These are phyloP conservation scores for Citrus maxima DNA, from an alignment of 345 rosid species.

Conservation along the genomic window DNA sequence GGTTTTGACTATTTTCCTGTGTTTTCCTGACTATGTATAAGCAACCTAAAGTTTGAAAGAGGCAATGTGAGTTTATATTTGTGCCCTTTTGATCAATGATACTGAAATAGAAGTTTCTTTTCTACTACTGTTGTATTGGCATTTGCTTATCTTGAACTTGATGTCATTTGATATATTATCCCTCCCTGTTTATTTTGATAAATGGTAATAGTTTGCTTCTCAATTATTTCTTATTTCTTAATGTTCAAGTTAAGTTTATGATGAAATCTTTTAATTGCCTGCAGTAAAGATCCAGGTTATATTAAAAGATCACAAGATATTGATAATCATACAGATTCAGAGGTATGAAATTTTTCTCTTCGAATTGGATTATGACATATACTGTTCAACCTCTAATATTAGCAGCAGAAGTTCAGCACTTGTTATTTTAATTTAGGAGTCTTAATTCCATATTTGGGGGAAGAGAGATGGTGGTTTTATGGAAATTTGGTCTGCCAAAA, in stretches of 20 bases:
- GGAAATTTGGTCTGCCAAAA: not conserved
- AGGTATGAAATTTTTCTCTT: constrained; percentile 34
- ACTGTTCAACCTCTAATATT: not conserved
- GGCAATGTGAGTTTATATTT: not conserved
- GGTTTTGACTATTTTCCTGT: not conserved
- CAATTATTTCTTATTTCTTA: not conserved
- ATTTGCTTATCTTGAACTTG: not conserved
- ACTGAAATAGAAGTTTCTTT: not conserved
- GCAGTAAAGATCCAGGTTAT: constrained; percentile 91
- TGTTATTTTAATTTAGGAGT: not conserved
- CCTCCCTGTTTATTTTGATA: not conserved
- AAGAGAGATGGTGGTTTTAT: not conserved
- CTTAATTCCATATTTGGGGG: not conserved
- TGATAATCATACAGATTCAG: constrained; percentile 37
- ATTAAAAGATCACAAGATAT: constrained; percentile 47
- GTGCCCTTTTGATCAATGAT: not conserved
- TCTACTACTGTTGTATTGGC: not conserved
- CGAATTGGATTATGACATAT: not conserved
- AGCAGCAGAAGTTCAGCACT: not conserved
- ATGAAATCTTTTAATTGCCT: constrained; percentile 23
- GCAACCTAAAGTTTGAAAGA: not conserved
- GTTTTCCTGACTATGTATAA: not conserved
- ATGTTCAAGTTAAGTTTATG: not conserved
- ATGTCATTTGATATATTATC: not conserved
- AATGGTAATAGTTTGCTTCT: not conserved